Base-by-base conservation (phyloP, 2,329 filamentous ascomycete genomes). In the Pseudogymnoascus sp. region DNA sequence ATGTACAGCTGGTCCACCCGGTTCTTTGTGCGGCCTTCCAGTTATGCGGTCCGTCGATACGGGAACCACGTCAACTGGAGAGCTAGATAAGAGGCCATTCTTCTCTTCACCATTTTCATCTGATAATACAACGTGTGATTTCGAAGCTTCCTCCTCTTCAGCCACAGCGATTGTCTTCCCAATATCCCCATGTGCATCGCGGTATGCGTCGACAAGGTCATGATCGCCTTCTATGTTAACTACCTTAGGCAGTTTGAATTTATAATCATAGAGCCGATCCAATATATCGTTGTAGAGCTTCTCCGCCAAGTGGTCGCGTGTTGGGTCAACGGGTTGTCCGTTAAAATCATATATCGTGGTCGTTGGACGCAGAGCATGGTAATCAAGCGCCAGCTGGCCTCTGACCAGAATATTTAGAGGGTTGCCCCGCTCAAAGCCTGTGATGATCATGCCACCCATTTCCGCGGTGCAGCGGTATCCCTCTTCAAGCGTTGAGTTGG, bases 391-490 rank as follows among this genome's bases (percentile, higher is more conserved):
- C 58, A 99, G 81, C 74, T 99, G 95, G 13, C 90, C 92, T 66
- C 94, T 87, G 62, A 99, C 86, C 63, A 99, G 85, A 58, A 92
- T 84, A 71, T 97, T 95, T 68, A 99, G 77, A 4, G 94, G 94
- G 68, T 99, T 99, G 15, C 95, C 95, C 66, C 90, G 85, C 67
- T 97, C 92, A 72, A 97, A 99, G 0, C 94, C 94, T 35, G 95
- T 97, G 64, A 99, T 92, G 63, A 99, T 97, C 81, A 99, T 96
- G 61, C 93, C 94, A 29, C 94, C 94, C 86, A 97, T 95, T 73
- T 99, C 94, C 33, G 91, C 94, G 17, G 92, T 97, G 70, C 88
- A 88, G 59, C 84, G 78, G 64, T 79, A 82, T 7, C 78, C 81
- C 75, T 82, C 72, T 81, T 83, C 63, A 8, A 73, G 74, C 79